Evolutionary conservation across 345 rosid species (phyloP).

Genomic region (Ceriops decandra): DNA sequence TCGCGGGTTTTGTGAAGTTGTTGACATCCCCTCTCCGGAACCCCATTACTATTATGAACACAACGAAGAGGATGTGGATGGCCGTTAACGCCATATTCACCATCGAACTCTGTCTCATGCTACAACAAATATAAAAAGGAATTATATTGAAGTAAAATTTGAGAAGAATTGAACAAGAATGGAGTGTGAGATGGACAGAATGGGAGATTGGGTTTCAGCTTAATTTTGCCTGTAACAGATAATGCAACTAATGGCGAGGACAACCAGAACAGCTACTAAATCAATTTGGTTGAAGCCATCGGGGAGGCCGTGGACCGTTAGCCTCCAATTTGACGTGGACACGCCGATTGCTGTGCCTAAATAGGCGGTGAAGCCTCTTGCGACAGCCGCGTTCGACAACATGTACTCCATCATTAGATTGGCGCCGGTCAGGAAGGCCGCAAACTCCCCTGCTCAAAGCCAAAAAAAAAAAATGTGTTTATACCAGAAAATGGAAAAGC

Average conservation of each 20-base stretch:
- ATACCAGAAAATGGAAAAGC: background rate
- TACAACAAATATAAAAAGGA: background rate
- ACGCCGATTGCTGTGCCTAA: constrained; percentile 69
- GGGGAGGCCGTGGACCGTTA: constrained; percentile 49
- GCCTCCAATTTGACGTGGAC: constrained; percentile 64
- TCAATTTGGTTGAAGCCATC: constrained; percentile 79
- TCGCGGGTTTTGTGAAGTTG: constrained; percentile 50
- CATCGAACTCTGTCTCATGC: constrained; percentile 74
- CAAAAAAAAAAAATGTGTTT: background rate
- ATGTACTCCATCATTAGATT: constrained; percentile 86
- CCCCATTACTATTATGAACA: constrained; percentile 69
- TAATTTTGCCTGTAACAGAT: constrained; percentile 56
- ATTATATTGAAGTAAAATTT: background rate
- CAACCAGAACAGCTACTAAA: constrained; percentile 49
- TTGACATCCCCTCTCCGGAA: constrained; percentile 60
- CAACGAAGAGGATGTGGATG: constrained; percentile 69
- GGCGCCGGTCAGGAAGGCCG: constrained; percentile 87
- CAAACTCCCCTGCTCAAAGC: constrained; percentile 56
- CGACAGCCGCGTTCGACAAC: constrained; percentile 89
- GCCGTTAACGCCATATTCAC: constrained; percentile 75
- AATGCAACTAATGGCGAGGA: constrained; percentile 53
- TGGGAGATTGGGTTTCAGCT: background rate
- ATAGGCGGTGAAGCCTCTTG: constrained; percentile 72
- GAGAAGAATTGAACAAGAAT: background rate
- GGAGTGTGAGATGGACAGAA: no score